Evolutionary conservation across 805 yeast species (phyloP).

Genomic region (Jamesozyma lodderae): DNA sequence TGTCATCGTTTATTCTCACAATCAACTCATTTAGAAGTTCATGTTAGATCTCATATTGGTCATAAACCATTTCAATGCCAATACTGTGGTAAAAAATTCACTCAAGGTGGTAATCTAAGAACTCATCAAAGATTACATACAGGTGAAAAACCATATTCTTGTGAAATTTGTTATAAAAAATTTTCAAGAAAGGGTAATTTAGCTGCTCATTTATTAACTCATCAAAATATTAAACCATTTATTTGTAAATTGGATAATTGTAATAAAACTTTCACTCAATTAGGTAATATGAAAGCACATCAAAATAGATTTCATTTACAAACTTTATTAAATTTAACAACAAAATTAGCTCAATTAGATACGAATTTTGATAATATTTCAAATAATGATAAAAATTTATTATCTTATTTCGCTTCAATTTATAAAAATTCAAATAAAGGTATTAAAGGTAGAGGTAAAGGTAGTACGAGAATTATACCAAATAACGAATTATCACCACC

Average conservation of each 20-base stretch:
- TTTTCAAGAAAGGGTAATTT: conserved; percentile 89
- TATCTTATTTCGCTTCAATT: conserved; percentile 69
- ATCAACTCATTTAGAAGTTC: conserved; percentile 86
- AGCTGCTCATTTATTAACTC: conserved; percentile 80
- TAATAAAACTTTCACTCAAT: conserved; percentile 77
- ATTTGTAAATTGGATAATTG: conserved; percentile 75
- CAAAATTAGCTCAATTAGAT: conserved; percentile 53
- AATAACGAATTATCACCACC: conserved; percentile 2
- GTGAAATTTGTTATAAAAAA: conserved; percentile 64
- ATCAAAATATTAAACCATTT: conserved; percentile 68
- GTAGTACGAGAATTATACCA: conserved; percentile 14
- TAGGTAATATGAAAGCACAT: conserved; percentile 89
- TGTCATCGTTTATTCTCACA: conserved; percentile 79
- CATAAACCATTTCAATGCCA: conserved; percentile 74
- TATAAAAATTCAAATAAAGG: conserved; percentile 88
- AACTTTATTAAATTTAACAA: conserved; percentile 60
- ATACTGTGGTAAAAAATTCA: conserved; percentile 70
- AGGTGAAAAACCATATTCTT: conserved; percentile 83
- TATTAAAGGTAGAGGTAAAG: conserved; percentile 81
- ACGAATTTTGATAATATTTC: conserved; percentile 43
- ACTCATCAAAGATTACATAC: conserved; percentile 83
- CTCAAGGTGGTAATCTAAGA: conserved; percentile 83
- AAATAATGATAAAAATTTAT: conserved; percentile 53
- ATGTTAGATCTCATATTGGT: conserved; percentile 80
- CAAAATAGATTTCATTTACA: conserved; percentile 81